phyloP scores from a whole-genome alignment of 2,329 filamentous ascomycete species.

The Diplodia corticola region DNA sequence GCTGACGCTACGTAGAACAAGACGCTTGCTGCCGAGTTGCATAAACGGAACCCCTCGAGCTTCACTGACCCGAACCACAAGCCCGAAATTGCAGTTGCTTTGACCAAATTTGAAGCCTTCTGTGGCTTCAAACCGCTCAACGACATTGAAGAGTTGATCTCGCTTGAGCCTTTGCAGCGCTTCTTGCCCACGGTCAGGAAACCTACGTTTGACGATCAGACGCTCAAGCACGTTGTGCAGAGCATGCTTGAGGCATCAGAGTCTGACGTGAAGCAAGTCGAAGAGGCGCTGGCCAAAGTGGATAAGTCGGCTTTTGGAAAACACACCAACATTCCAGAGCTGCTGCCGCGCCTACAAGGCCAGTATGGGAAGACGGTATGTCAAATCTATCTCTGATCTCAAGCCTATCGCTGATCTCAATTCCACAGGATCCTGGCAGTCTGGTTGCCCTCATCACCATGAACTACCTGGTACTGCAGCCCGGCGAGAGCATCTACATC shows the following conservation, averaged over 20 bases:
- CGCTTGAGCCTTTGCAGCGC: slow-evolving; percentile 57
- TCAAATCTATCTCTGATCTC: too few relatives aligned
- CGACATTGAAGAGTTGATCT: slow-evolving; percentile 66
- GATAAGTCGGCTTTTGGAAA: slow-evolving; percentile 70
- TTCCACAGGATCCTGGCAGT: slow-evolving; percentile 59
- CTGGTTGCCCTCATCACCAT: slow-evolving; percentile 71
- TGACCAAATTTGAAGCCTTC: slow-evolving; percentile 73
- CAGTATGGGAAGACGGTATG: slow-evolving; percentile 58
- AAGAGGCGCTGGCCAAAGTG: slow-evolving; percentile 65
- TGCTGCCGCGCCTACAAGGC: slow-evolving; percentile 63
- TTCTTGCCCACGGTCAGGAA: slow-evolving; percentile 52
- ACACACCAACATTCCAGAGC: slow-evolving; percentile 68
- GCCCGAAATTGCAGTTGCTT: slow-evolving; percentile 73
- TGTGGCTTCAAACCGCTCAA: slow-evolving; percentile 69
- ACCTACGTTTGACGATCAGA: slow-evolving; percentile 58
- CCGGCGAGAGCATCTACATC: slow-evolving; percentile 69
- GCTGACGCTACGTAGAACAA: slow-evolving; percentile 52
- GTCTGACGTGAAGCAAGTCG: slow-evolving; percentile 54
- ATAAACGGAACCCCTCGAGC: slow-evolving; percentile 62
- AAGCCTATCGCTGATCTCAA: neutral
- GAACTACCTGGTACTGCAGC: slow-evolving; percentile 68
- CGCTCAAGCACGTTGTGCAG: slow-evolving; percentile 58
- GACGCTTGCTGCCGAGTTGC: slow-evolving; percentile 62
- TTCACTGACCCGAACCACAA: slow-evolving; percentile 77
- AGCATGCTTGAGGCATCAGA: slow-evolving; percentile 55